Evolutionary conservation across 257 asterid species (phyloP).

Genomic region (Asclepias syriaca): DNA sequence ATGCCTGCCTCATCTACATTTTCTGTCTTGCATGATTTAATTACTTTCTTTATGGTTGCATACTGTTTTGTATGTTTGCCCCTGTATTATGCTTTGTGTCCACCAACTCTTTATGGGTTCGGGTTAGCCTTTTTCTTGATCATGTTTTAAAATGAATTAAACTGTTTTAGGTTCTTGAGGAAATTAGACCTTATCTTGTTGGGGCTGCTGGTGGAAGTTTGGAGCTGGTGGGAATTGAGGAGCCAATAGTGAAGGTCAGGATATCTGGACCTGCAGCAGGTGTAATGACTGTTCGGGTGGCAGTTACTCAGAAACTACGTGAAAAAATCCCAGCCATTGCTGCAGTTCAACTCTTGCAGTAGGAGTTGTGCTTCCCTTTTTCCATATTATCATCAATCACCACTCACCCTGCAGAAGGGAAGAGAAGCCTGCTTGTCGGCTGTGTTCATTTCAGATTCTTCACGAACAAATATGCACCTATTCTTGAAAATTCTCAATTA

Average conservation of each 20-base stretch:
- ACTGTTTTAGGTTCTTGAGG: conserved; percentile 70
- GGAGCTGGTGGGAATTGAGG: conserved; percentile 78
- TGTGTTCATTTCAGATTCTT: not conserved
- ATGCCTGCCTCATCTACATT: not conserved
- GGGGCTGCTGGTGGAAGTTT: conserved; percentile 96
- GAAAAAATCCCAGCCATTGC: conserved; percentile 92
- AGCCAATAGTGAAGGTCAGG: conserved; percentile 87
- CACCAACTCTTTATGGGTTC: not conserved
- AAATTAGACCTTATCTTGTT: conserved; percentile 78
- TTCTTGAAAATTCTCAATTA: not conserved
- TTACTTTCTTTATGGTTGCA: not conserved
- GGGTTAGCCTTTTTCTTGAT: not conserved
- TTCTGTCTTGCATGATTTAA: not conserved
- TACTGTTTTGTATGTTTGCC: not conserved
- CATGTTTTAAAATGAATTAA: not conserved
- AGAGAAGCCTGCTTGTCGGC: not conserved
- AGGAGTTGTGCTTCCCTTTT: conserved; percentile 1
- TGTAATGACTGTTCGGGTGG: conserved; percentile 96
- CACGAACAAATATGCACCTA: not conserved
- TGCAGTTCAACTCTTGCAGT: conserved; percentile 84
- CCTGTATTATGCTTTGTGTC: not conserved
- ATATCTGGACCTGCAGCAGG: conserved; percentile 90
- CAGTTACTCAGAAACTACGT: conserved; percentile 89
- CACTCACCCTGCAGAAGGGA: not conserved
- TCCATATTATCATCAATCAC: not conserved